Evolutionary conservation across 1,139 yeast species (phyloP), one percentile per base, ranked within the genome.

Genomic region (Saccharomycopsis hybrid): DNA sequence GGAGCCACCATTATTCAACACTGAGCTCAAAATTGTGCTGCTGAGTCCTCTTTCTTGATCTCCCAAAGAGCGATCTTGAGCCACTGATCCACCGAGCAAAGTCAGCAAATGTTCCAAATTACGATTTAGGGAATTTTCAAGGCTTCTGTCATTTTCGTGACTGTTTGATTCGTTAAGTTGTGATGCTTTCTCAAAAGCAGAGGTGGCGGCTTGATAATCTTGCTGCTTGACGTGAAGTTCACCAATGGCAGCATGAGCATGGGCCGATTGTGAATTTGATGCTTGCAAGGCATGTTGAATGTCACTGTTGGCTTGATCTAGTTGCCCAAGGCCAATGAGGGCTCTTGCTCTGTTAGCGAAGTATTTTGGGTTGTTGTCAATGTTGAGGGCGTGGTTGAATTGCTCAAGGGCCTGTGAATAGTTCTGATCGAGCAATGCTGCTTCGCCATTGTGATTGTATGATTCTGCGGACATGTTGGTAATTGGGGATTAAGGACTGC

Each of bases 321-420:
- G 36, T n/a, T 45, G 18, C 11, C 52, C 52, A 4, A 51, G 33
- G 4, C 46, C 49, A 33, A 51, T 43, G 18, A 38, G 47, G 5
- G 54, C 54, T 27, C 52, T 44, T n/a, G 54, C 54, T 29, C 42
- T 44, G 18, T 51, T 45, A 24, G 54, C 54, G 8, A 40, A 9
- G 30, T 43, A 43, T 30, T 51, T 41, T 2, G 49, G 46, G 38
- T 49, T 38, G 28, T 46, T 35, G 5, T 46, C 35, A 2, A 32
- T 18, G 31, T 38, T 44, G 13, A 41, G 9, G 4, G 54, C 54
- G 11, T 49, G 39, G 9, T 38, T 33, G 32, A 48, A 48, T 9
- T 42, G 30, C 4, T 39, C 11, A 8, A 45, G 40, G 3, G 54
- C 54, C 11, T 27, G 27, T n/a, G 43, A 32, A 30, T 45, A 48